phyloP scores from a whole-genome alignment of 208 protist species.

The Leishmania gerbilli region DNA sequence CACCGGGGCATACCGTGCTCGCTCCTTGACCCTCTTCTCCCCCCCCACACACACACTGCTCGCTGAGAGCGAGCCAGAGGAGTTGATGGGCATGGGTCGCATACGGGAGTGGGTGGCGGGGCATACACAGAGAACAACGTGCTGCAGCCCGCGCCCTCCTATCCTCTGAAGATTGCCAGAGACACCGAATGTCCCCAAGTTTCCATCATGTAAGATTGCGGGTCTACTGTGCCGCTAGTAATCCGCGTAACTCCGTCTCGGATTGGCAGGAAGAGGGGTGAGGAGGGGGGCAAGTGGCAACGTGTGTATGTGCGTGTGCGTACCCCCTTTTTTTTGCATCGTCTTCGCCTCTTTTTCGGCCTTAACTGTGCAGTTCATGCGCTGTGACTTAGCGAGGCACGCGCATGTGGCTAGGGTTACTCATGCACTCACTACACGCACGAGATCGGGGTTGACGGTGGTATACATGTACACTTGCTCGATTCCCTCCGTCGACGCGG shows the following conservation, averaged over 20 bases:
- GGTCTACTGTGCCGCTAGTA: background rate
- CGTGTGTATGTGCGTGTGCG: constrained; percentile 3
- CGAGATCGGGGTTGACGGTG: constrained; percentile 7
- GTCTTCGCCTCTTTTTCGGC: background rate
- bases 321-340: background rate
- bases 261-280: background rate
- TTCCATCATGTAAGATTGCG: background rate
- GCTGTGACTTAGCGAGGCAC: background rate
- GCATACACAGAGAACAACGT: background rate
- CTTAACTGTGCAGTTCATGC: background rate
- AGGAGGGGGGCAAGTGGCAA: background rate
- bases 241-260: background rate
- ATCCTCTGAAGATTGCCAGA: background rate
- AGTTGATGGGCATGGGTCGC: background rate
- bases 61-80: background rate
- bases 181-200: background rate
- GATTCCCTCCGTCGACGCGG: background rate
- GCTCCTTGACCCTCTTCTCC: background rate
- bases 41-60: background rate
- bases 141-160: background rate
- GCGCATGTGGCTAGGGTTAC: background rate
- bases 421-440: background rate
- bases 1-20: background rate
- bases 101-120: background rate
- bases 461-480: constrained; percentile 11